These are phyloP conservation scores for Irpex sp. DNA, from an alignment of 1,284 basidiomycete genomes.

Conservation along the genomic window DNA sequence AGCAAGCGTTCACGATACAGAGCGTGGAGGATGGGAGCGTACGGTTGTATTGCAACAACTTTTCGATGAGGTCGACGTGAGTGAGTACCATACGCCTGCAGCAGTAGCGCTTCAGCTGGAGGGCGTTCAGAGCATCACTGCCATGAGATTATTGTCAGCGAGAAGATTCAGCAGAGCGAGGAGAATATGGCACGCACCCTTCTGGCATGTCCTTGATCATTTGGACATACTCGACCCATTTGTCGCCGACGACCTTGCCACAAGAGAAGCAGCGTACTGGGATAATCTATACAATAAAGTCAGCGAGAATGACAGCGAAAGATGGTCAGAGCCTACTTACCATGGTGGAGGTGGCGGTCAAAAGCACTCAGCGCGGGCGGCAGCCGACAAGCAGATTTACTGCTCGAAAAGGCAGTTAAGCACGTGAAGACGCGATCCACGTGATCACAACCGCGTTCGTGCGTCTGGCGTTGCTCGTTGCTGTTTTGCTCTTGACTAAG, in stretches of 20 bases:
- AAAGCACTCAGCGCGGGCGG: background rate
- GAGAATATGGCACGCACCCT: slow-evolving; percentile 54
- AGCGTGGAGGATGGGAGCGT: slow-evolving; percentile 29
- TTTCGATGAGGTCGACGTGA: slow-evolving; percentile 96
- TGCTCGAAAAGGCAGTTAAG: background rate
- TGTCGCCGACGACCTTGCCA: slow-evolving; percentile 90
- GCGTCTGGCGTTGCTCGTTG: background rate
- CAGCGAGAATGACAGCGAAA: background rate
- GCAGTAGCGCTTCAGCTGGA: slow-evolving; percentile 92
- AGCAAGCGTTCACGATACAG: background rate
- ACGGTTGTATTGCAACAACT: slow-evolving; percentile 95
- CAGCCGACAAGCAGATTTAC: background rate
- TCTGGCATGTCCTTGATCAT: slow-evolving; percentile 74
- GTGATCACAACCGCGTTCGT: slow-evolving; percentile 2
- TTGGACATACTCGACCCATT: slow-evolving; percentile 84
- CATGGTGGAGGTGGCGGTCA: slow-evolving; percentile 12
- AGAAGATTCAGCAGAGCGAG: background rate
- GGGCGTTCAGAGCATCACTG: slow-evolving; percentile 80
- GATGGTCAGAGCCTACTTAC: slow-evolving; percentile 6
- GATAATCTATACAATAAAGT: slow-evolving; percentile 55
- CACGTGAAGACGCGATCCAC: slow-evolving; percentile 13
- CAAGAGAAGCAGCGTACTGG: slow-evolving; percentile 89
- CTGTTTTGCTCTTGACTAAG: background rate
- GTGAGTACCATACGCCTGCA: slow-evolving; percentile 97
- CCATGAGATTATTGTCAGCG: too few species aligned